phyloP scores from a whole-genome alignment of 441 rosid genomes.

The Brassica hybrid region DNA sequence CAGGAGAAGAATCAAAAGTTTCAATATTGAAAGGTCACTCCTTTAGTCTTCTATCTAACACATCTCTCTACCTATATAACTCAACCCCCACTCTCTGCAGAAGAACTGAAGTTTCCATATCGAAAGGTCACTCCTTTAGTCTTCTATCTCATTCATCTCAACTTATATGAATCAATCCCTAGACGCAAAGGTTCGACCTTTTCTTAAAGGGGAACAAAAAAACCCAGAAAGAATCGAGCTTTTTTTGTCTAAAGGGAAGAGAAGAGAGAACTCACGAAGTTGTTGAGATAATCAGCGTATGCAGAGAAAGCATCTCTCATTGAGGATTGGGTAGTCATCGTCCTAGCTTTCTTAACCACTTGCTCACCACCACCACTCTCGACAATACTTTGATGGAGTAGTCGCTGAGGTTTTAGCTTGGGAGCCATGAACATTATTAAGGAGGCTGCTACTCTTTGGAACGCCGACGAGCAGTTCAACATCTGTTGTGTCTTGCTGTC shows the following conservation, averaged over 20 bases:
- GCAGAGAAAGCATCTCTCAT: slow-evolving; percentile 62
- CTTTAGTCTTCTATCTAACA: background rate
- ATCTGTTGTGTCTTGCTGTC: too few relatives aligned
- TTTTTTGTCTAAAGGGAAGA: background rate
- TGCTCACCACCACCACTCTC: slow-evolving; percentile 43
- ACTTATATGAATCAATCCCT: background rate
- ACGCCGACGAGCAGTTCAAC: too few relatives aligned
- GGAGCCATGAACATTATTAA: slow-evolving; percentile 48
- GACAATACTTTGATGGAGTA: slow-evolving; percentile 49
- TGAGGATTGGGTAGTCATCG: slow-evolving; percentile 57
- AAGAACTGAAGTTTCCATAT: background rate
- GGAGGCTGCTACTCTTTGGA: too few relatives aligned
- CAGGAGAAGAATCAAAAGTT: background rate
- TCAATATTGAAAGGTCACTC: slow-evolving; percentile 2
- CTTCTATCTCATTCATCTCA: background rate
- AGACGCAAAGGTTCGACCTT: background rate
- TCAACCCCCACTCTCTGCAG: background rate
- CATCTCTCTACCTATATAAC: background rate
- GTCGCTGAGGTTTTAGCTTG: slow-evolving; percentile 53
- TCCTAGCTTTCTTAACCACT: slow-evolving; percentile 51
- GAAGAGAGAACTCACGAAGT: slow-evolving; percentile 50
- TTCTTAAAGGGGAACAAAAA: background rate
- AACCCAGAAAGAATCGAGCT: background rate
- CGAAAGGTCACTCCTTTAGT: slow-evolving; percentile 10
- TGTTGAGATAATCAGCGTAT: slow-evolving; percentile 71